Percentiles rank a stretch among this genome's conserved stretches.
phyloP scores from a whole-genome alignment of 768 basidiomycete species.

The Crucibulum laeve region DNA sequence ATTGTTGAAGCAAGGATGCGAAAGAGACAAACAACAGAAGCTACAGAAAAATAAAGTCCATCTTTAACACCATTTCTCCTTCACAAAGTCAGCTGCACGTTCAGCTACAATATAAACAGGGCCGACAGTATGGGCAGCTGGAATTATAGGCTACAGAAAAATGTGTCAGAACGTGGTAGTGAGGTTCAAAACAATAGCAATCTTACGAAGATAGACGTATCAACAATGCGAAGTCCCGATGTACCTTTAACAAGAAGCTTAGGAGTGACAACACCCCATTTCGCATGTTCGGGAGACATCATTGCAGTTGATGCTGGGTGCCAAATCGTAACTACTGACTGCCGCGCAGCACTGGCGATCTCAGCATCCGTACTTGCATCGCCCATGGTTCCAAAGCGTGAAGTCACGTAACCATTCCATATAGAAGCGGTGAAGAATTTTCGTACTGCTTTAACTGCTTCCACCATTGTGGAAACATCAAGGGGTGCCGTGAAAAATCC shows the following conservation, averaged over 20 bases:
- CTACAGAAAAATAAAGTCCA: not conserved
- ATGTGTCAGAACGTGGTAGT: not conserved
- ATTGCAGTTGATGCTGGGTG: conserved; percentile 1
- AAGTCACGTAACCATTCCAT: conserved; percentile 11
- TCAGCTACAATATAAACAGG: not conserved
- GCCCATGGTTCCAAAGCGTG: not conserved
- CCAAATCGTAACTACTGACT: conserved; percentile 11
- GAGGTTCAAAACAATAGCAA: not conserved
- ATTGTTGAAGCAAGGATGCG: too few relatives aligned
- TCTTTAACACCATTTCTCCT: not conserved
- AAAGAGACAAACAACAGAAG: too few relatives aligned
- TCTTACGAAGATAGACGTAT: conserved; percentile 22
- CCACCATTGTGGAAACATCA: conserved; percentile 15
- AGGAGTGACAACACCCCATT: conserved; percentile 21
- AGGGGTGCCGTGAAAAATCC: conserved; percentile 26
- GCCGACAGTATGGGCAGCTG: not conserved
- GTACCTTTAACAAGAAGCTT: conserved; percentile 21
- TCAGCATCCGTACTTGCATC: not conserved
- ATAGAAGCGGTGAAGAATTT: conserved; percentile 12
- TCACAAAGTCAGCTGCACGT: not conserved
- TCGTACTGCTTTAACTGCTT: conserved; percentile 13
- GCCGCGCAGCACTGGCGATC: conserved; percentile 12
- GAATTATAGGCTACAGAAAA: not conserved
- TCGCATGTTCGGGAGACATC: conserved; percentile 14
- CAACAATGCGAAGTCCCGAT: conserved; percentile 23